Evolutionary conservation across 495 filamentous ascomycete species (phyloP).

Genomic region (Penicillium chermesinum): DNA sequence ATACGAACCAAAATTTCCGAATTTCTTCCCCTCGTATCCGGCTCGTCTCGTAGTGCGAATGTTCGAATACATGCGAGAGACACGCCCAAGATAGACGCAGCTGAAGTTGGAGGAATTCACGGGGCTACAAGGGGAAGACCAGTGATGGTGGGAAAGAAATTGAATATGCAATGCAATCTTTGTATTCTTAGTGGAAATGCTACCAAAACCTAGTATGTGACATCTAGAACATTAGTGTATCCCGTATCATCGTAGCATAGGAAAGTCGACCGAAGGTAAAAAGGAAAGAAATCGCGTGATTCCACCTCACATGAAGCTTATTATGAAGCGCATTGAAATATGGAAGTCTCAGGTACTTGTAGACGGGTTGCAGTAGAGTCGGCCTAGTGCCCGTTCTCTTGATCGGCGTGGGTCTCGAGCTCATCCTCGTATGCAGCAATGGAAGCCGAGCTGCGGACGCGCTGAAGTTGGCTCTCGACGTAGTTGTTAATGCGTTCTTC

Average conservation of each 20-base stretch:
- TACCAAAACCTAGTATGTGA: neutral
- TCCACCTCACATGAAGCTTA: too few relatives aligned
- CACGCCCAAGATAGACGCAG: too few relatives aligned
- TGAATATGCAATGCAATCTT: neutral
- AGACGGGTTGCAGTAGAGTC: too few relatives aligned
- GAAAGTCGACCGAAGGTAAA: neutral
- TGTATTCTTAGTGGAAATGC: neutral
- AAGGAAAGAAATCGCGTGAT: too few relatives aligned
- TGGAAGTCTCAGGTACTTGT: too few relatives aligned
- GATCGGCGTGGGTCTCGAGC: conserved; percentile 48
- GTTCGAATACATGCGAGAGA: too few relatives aligned
- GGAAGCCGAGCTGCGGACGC: conserved; percentile 51
- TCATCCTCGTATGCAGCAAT: conserved; percentile 55
- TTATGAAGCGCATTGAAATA: too few relatives aligned
- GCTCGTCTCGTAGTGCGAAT: too few relatives aligned
- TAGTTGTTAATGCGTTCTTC: conserved; percentile 66
- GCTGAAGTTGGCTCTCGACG: conserved; percentile 63
- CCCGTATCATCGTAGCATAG: neutral
- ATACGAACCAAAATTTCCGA: neutral
- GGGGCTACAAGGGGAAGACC: conserved; percentile 26
- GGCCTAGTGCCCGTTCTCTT: conserved; percentile 23
- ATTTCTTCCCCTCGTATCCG: too few relatives aligned
- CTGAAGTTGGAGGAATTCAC: too few relatives aligned
- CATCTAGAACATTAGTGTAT: conserved; percentile 2
- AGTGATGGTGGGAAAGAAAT: neutral